Conservation (phyloP, 2,329 filamentous ascomycete genomes). For the Colletotrichum karsti region DNA sequence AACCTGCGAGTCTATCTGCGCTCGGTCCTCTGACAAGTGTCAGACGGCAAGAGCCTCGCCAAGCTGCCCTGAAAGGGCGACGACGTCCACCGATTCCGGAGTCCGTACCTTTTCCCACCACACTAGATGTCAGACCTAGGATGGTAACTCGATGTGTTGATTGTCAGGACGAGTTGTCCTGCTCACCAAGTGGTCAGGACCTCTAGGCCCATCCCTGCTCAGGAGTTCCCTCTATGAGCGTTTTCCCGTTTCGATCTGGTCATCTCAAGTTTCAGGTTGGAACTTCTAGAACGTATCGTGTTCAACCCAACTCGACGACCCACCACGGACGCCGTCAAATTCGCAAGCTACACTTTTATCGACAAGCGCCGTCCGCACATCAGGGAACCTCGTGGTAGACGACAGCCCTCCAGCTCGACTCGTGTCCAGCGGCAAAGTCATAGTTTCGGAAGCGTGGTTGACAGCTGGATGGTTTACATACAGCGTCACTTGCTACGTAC, state of each 20-base stretch:
- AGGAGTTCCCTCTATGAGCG: not conserved
- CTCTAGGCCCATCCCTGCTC: conserved; percentile 5
- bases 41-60: not conserved
- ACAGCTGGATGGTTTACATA: not conserved
- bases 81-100: not conserved
- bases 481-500: not conserved
- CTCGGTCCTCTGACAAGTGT: conserved; percentile 21
- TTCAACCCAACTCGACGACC: conserved; percentile 22
- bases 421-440: not conserved
- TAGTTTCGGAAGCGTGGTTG: not conserved
- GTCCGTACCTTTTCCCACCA: not conserved
- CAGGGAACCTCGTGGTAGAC: not conserved
- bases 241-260: conserved; percentile 13
- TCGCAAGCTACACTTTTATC: conserved; percentile 27
- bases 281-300: conserved; percentile 23
- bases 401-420: not conserved
- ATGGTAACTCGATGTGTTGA: not conserved
- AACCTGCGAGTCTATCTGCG: not conserved
- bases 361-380: conserved; percentile 4
- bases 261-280: conserved; percentile 27
- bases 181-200: not conserved
- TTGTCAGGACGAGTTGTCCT: not conserved
- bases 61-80: not conserved
- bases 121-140: conserved; percentile 11
- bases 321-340: conserved; percentile 15